phyloP scores from a whole-genome alignment of 495 filamentous ascomycete species.

The Podospora fimiseda region DNA sequence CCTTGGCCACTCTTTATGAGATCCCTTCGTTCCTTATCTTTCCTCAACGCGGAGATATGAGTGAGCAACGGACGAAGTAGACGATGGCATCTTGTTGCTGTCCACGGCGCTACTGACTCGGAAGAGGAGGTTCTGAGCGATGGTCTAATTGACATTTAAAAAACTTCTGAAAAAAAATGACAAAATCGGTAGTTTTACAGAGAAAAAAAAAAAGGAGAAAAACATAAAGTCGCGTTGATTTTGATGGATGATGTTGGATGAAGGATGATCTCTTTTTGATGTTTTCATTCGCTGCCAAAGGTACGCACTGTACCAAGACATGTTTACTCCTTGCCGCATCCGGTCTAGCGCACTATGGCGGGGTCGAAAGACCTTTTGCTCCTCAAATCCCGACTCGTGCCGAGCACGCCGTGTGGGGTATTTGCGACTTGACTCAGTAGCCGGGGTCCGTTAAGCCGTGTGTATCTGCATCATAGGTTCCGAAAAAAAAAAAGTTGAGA shows the following conservation, averaged over 20 bases:
- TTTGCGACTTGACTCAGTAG: conserved; percentile 15
- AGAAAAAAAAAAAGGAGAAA: not conserved
- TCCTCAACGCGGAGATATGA: conserved; percentile 46
- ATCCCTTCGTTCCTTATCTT: conserved; percentile 22
- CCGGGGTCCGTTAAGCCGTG: conserved; percentile 13
- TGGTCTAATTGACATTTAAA: conserved; percentile 4
- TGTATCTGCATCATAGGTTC: conserved; percentile 19
- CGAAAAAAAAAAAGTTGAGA: conserved; percentile 20
- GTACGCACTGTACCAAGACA: too few relatives aligned
- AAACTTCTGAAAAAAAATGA: not conserved
- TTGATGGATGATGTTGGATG: not conserved
- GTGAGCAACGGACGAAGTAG: conserved; percentile 50
- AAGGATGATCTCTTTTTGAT: not conserved
- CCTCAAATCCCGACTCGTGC: conserved; percentile 8
- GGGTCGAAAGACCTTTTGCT: not conserved
- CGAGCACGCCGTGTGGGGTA: conserved; percentile 3
- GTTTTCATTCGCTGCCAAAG: not conserved
- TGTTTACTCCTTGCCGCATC: conserved; percentile 20
- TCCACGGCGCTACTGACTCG: conserved; percentile 39
- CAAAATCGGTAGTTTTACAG: not conserved
- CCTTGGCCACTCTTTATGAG: not conserved
- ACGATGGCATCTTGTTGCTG: conserved; percentile 49
- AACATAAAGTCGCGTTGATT: too few relatives aligned
- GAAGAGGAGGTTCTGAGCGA: not conserved
- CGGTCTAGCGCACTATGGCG: conserved; percentile 5